phyloP scores from a whole-genome alignment of 2,329 filamentous ascomycete genomes.

The Hypoxylon sp. region DNA sequence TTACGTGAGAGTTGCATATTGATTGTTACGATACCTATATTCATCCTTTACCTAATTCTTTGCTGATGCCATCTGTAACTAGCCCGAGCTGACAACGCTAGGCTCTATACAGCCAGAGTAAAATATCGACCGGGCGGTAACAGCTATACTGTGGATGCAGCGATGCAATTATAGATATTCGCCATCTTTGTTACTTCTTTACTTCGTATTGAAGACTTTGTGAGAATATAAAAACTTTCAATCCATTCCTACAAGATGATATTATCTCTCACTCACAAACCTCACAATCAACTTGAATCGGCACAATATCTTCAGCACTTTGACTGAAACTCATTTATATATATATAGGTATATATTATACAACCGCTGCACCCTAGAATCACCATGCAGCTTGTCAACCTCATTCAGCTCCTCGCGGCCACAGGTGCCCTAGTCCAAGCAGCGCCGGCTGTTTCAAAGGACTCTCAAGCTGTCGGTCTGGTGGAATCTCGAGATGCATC shows the following conservation, averaged over 20 bases:
- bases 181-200: background rate
- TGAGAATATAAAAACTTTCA: background rate
- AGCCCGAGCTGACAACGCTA: background rate
- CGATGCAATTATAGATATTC: background rate
- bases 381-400: slow-evolving; percentile 1
- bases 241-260: slow-evolving; percentile 1
- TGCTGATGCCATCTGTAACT: slow-evolving; percentile 1
- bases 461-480: background rate
- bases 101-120: background rate
- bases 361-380: background rate
- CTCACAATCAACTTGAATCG: slow-evolving; percentile 2
- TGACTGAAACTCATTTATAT: background rate
- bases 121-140: background rate
- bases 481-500: slow-evolving; percentile 3
- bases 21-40: background rate
- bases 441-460: slow-evolving; percentile 3
- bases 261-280: slow-evolving; percentile 1
- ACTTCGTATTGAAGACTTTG: background rate
- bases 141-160: background rate
- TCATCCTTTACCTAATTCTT: background rate
- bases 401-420: background rate
- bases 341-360: background rate
- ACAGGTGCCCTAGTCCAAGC: background rate
- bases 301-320: slow-evolving; percentile 3
- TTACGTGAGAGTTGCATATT: background rate